These are phyloP conservation scores for Wickerhamomyces strasburgensis DNA, from an alignment of 805 yeast genomes.

Conservation along the genomic window DNA sequence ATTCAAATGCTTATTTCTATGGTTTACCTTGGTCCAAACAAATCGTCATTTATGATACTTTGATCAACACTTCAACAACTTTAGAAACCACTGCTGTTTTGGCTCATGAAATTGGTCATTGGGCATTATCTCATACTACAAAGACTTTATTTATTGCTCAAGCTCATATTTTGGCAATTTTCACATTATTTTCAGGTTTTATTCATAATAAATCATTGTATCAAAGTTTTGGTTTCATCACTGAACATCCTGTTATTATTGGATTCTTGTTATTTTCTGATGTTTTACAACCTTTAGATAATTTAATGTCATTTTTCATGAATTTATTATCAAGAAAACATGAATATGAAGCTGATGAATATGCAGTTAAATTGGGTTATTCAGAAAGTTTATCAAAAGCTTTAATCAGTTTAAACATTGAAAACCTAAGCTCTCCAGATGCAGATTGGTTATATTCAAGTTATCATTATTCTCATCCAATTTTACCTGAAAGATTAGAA, in stretches of 20 bases:
- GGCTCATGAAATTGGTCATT: conserved; percentile 99
- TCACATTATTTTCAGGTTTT: conserved; percentile 74
- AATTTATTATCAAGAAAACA: conserved; percentile 75
- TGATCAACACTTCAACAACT: conserved; percentile 71
- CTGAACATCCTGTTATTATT: conserved; percentile 64
- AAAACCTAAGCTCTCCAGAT: conserved; percentile 80
- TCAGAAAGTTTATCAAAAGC: conserved; percentile 63
- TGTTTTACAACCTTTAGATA: conserved; percentile 71
- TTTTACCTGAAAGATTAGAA: conserved; percentile 77
- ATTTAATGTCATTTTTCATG: conserved; percentile 58
- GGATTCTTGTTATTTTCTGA: conserved; percentile 81
- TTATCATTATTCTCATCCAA: conserved; percentile 89
- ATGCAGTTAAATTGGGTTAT: conserved; percentile 72
- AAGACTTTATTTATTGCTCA: conserved; percentile 65
- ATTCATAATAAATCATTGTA: conserved; percentile 75
- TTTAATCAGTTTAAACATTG: conserved; percentile 68
- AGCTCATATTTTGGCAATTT: conserved; percentile 55
- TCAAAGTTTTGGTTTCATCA: conserved; percentile 68
- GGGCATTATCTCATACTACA: conserved; percentile 89
- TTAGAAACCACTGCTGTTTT: conserved; percentile 88
- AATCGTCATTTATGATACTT: conserved; percentile 89
- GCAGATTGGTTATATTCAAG: conserved; percentile 89
- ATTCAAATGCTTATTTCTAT: conserved; percentile 93
- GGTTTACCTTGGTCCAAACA: conserved; percentile 97
- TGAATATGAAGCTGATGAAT: conserved; percentile 92